These are phyloP conservation scores for Macrophomina tecta DNA, from an alignment of 2,329 filamentous ascomycete genomes.

Conservation along the genomic window DNA sequence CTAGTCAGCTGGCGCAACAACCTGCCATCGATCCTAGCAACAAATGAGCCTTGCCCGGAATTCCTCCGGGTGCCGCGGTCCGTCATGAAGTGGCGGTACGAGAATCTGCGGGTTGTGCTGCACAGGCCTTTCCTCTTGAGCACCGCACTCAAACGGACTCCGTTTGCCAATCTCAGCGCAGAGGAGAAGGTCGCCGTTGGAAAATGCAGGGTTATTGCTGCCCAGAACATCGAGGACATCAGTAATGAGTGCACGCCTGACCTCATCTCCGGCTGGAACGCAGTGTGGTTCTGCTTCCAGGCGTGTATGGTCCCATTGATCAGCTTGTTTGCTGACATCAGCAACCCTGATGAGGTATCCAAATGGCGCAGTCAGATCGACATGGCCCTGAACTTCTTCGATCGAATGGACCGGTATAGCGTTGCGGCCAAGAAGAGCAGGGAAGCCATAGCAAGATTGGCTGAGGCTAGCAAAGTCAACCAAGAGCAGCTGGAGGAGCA, in stretches of 20 bases:
- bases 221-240: slow-evolving; percentile 75
- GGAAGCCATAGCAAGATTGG: slow-evolving; percentile 50
- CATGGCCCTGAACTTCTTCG: slow-evolving; percentile 50
- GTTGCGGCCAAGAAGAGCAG: slow-evolving; percentile 52
- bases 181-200: slow-evolving; percentile 73
- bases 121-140: slow-evolving; percentile 74
- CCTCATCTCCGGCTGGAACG: slow-evolving; percentile 81
- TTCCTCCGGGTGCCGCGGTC: slow-evolving; percentile 72
- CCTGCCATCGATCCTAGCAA: slow-evolving; percentile 60
- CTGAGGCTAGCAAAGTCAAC: slow-evolving; percentile 46
- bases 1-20: slow-evolving; percentile 75
- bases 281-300: slow-evolving; percentile 82
- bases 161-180: slow-evolving; percentile 57
- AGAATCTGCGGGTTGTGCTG: slow-evolving; percentile 77
- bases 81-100: slow-evolving; percentile 83
- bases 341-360: slow-evolving; percentile 46
- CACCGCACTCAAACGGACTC: slow-evolving; percentile 62
- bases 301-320: slow-evolving; percentile 80
- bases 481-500: slow-evolving; percentile 21
- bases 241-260: slow-evolving; percentile 72
- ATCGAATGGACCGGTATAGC: slow-evolving; percentile 51
- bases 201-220: slow-evolving; percentile 72
- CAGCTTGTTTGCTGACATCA: slow-evolving; percentile 71
- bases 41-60: slow-evolving; percentile 69
- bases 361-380: slow-evolving; percentile 52